Evolutionary conservation across 371 early-diverging fungal species (phyloP).

Genomic region (Rhizomucor miehei): DNA sequence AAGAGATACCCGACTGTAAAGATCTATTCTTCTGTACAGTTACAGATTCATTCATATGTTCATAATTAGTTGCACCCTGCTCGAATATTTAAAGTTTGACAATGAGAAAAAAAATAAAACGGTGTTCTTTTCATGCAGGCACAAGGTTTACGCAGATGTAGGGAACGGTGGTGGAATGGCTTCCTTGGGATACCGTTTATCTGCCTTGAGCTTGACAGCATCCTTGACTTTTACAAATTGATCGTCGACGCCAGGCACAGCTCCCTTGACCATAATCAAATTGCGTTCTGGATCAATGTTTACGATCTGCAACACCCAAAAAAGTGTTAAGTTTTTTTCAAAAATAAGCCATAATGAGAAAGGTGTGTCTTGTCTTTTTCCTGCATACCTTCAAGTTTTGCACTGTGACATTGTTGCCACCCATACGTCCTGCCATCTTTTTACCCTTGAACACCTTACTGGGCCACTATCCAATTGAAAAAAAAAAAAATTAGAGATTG

Average conservation of each 20-base stretch:
- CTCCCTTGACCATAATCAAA: slow-evolving; percentile 88
- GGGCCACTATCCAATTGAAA: slow-evolving; percentile 53
- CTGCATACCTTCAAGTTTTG: slow-evolving; percentile 69
- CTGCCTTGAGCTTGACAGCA: slow-evolving; percentile 76
- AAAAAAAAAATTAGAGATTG: too few relatives aligned
- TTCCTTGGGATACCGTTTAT: slow-evolving; percentile 67
- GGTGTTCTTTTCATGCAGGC: too few relatives aligned
- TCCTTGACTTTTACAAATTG: slow-evolving; percentile 84
- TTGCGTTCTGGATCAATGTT: slow-evolving; percentile 87
- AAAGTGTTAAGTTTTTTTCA: background rate
- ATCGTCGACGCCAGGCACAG: slow-evolving; percentile 87
- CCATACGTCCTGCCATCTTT: slow-evolving; percentile 98
- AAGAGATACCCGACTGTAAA: too few relatives aligned
- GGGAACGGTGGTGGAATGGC: slow-evolving; percentile 73
- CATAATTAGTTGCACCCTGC: background rate
- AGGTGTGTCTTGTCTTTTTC: background rate
- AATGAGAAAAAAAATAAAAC: too few relatives aligned
- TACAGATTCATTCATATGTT: background rate
- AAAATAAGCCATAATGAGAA: background rate
- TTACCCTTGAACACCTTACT: slow-evolving; percentile 95
- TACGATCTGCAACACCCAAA: slow-evolving; percentile 47
- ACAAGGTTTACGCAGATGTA: slow-evolving; percentile 45
- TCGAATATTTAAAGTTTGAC: background rate
- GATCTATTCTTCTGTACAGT: slow-evolving; percentile 3
- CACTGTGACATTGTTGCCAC: slow-evolving; percentile 79